phyloP scores from a whole-genome alignment of 2,329 filamentous ascomycete genomes.

The Gremmenia infestans region DNA sequence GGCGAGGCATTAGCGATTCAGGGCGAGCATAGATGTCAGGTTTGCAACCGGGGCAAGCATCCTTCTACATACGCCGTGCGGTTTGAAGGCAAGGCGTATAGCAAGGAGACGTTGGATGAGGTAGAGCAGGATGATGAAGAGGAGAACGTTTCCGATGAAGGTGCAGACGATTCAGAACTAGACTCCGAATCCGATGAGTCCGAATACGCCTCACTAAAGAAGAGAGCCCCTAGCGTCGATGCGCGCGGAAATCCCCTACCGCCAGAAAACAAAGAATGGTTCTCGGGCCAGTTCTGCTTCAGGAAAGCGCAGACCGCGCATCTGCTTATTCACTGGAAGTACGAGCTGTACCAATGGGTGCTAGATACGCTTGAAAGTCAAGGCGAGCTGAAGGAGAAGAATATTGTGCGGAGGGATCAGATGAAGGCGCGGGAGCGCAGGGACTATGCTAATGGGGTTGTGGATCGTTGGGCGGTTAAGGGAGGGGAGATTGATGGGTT shows the following conservation, averaged over 20 bases:
- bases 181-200: conserved; percentile 34
- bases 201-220: conserved; percentile 2
- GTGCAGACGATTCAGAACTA: conserved; percentile 34
- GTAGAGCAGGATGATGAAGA: conserved; percentile 42
- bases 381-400: conserved; percentile 51
- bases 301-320: conserved; percentile 66
- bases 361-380: conserved; percentile 54
- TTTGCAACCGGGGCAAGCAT: conserved; percentile 65
- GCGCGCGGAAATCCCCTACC: conserved; percentile 44
- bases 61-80: conserved; percentile 59
- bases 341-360: conserved; percentile 68
- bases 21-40: conserved; percentile 35
- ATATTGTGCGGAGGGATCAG: conserved; percentile 55
- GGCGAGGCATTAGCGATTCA: conserved; percentile 42
- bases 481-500: conserved; percentile 53
- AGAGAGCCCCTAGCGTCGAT: conserved; percentile 32
- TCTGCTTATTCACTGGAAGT: conserved; percentile 70
- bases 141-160: conserved; percentile 25
- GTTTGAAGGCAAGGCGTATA: conserved; percentile 63
- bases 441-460: conserved; percentile 57
- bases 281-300: conserved; percentile 53
- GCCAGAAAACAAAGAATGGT: conserved; percentile 42
- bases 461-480: conserved; percentile 56
- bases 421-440: conserved; percentile 55
- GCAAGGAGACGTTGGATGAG: conserved; percentile 59